Conservation (phyloP, 2,329 filamentous ascomycete species). For the Ascochyta viciae-villosae region DNA sequence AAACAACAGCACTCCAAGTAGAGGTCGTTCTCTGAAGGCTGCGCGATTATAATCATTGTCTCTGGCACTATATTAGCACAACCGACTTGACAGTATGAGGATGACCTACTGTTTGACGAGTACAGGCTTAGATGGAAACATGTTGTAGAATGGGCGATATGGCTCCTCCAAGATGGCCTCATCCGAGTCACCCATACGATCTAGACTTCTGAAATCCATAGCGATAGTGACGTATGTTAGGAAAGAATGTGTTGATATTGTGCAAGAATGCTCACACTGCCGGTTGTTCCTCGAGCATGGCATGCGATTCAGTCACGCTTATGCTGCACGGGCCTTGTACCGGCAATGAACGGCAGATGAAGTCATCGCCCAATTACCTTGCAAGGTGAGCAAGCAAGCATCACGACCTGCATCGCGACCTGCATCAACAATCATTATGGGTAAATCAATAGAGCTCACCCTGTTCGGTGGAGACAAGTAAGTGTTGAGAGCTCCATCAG, state of each 20-base stretch:
- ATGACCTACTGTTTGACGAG: conserved; percentile 49
- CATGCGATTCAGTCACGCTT: conserved; percentile 17
- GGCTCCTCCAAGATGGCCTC: conserved; percentile 42
- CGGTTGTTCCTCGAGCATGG: not conserved
- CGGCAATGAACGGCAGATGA: conserved; percentile 2
- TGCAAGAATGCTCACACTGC: not conserved
- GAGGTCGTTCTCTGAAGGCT: conserved; percentile 67
- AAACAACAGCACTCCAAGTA: conserved; percentile 73
- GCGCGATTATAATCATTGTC: conserved; percentile 51
- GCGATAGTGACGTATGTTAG: not conserved
- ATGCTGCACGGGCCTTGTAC: conserved; percentile 12
- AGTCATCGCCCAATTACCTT: conserved; percentile 13
- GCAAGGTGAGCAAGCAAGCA: not conserved
- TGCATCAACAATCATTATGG: conserved; percentile 23
- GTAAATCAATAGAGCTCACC: conserved; percentile 23
- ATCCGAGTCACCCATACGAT: conserved; percentile 38
- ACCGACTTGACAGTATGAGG: not conserved
- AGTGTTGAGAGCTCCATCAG: not conserved
- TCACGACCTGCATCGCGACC: conserved; percentile 2
- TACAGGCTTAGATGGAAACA: conserved; percentile 58
- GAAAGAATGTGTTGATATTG: not conserved
- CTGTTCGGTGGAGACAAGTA: conserved; percentile 45
- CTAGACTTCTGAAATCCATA: conserved; percentile 44
- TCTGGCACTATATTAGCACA: conserved; percentile 28
- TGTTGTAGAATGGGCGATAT: conserved; percentile 62